Conservation (phyloP, 305 asterid species). For the Andrographis paniculata region DNA sequence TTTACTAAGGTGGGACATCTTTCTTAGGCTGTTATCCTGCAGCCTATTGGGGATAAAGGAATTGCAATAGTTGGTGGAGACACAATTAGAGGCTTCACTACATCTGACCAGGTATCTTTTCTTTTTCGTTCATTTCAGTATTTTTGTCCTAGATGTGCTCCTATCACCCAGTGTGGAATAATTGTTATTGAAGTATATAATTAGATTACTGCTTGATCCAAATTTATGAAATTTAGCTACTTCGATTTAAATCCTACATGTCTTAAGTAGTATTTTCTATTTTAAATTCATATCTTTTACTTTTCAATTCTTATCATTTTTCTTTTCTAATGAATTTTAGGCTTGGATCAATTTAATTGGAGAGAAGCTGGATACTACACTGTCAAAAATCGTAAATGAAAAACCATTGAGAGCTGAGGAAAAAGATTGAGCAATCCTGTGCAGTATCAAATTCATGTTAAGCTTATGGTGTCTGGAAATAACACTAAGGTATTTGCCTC, state of each 20-base stretch:
- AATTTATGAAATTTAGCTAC: too few species aligned
- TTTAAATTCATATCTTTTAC: not conserved
- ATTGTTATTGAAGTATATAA: too few species aligned
- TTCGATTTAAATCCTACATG: too few species aligned
- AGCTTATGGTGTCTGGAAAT: slow-evolving; percentile 18
- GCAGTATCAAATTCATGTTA: slow-evolving; percentile 4
- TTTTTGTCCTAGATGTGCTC: not conserved
- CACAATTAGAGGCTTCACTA: slow-evolving; percentile 77
- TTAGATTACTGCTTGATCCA: too few species aligned
- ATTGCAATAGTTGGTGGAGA: slow-evolving; percentile 88
- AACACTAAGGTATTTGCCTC: slow-evolving; percentile 17
- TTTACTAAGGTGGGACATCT: not conserved
- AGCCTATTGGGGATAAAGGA: slow-evolving; percentile 82
- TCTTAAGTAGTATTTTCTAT: slow-evolving; percentile 5
- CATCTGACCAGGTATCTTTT: slow-evolving; percentile 71
- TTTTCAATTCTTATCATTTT: slow-evolving; percentile 6
- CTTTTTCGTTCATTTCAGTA: not conserved
- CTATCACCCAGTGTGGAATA: too few species aligned
- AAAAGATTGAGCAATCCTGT: slow-evolving; percentile 21
- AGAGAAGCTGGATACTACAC: slow-evolving; percentile 74
- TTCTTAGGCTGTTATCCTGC: slow-evolving; percentile 86
- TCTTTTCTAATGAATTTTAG: slow-evolving; percentile 28
- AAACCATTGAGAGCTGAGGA: slow-evolving; percentile 29
- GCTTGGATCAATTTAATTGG: slow-evolving; percentile 87
- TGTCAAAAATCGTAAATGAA: slow-evolving; percentile 38